Percentiles rank a stretch among this genome's conserved stretches.
Conservation (phyloP, 257 asterid species). For the Scutellaria minor region DNA sequence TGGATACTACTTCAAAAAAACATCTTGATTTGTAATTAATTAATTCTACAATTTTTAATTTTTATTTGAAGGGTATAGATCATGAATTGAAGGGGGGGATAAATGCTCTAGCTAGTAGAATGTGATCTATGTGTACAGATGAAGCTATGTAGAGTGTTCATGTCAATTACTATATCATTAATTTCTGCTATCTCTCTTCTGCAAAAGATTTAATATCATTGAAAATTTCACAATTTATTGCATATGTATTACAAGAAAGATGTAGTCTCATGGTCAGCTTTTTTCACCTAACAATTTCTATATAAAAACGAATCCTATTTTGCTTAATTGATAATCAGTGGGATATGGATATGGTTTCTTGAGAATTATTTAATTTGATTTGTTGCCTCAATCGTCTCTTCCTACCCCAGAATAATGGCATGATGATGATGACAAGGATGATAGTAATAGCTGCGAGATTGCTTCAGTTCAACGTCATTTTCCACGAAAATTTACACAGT, state of each 20-base stretch:
- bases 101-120: neutral
- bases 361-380: neutral
- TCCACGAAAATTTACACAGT: slow-evolving; percentile 1
- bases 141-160: slow-evolving; percentile 18
- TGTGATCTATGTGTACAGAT: slow-evolving; percentile 21
- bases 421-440: slow-evolving; percentile 10
- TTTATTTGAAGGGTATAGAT: neutral
- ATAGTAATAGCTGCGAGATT: slow-evolving; percentile 4
- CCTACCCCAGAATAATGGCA: neutral
- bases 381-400: neutral
- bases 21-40: slow-evolving; percentile 12
- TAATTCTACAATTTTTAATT: neutral
- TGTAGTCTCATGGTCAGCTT: too few relatives aligned
- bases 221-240: neutral
- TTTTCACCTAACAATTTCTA: too few relatives aligned
- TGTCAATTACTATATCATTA: slow-evolving; percentile 12
- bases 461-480: slow-evolving; percentile 21
- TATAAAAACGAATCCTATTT: too few relatives aligned
- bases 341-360: neutral
- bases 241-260: too few relatives aligned
- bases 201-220: slow-evolving; percentile 3
- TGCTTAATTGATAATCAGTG: too few relatives aligned
- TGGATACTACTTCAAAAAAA: slow-evolving; percentile 27
- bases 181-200: neutral
- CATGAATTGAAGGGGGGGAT: slow-evolving; percentile 5